Percentiles rank a stretch among this genome's conserved stretches.
Evolutionary conservation across 2,329 filamentous ascomycete species (phyloP).

Genomic region (Bipolaris victoriae): DNA sequence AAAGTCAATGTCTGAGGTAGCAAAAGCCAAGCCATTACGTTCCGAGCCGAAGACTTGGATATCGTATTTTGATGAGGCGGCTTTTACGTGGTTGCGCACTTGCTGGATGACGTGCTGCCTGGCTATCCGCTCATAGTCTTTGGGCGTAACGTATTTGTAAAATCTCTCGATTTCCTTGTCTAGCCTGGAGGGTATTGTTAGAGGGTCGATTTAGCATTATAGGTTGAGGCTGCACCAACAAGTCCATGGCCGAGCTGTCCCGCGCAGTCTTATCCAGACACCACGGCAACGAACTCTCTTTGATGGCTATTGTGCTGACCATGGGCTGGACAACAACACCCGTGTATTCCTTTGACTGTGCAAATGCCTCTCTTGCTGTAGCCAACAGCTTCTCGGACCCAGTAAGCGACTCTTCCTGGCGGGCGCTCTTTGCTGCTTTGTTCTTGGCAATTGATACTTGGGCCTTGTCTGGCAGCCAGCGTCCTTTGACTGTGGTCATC

Average conservation of each 20-base stretch:
- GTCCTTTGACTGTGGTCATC: slow-evolving; percentile 8
- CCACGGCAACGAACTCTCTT: slow-evolving; percentile 30
- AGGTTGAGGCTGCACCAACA: slow-evolving; percentile 4
- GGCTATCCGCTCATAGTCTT: slow-evolving; percentile 50
- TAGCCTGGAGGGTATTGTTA: slow-evolving; percentile 23
- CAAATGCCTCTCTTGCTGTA: slow-evolving; percentile 14
- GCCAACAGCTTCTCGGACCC: slow-evolving; percentile 12
- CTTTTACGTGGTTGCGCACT: slow-evolving; percentile 25
- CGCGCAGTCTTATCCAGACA: slow-evolving; percentile 2
- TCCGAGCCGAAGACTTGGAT: slow-evolving; percentile 61
- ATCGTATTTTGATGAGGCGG: slow-evolving; percentile 28
- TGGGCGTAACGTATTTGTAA: slow-evolving; percentile 46
- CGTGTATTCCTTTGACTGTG: slow-evolving; percentile 23
- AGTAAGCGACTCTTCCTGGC: background rate
- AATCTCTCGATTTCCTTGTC: slow-evolving; percentile 36
- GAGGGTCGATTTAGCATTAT: background rate
- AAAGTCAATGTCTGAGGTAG: slow-evolving; percentile 63
- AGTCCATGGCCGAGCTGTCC: slow-evolving; percentile 13
- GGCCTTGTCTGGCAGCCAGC: background rate
- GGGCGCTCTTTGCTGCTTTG: background rate
- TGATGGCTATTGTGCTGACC: background rate
- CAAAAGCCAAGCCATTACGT: slow-evolving; percentile 58
- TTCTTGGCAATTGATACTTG: slow-evolving; percentile 12
- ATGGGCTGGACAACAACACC: slow-evolving; percentile 27
- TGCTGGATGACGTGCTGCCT: slow-evolving; percentile 45